These are phyloP conservation scores for Heterobasidion irregulare DNA, from an alignment of 1,284 basidiomycete species.

Conservation along the genomic window DNA sequence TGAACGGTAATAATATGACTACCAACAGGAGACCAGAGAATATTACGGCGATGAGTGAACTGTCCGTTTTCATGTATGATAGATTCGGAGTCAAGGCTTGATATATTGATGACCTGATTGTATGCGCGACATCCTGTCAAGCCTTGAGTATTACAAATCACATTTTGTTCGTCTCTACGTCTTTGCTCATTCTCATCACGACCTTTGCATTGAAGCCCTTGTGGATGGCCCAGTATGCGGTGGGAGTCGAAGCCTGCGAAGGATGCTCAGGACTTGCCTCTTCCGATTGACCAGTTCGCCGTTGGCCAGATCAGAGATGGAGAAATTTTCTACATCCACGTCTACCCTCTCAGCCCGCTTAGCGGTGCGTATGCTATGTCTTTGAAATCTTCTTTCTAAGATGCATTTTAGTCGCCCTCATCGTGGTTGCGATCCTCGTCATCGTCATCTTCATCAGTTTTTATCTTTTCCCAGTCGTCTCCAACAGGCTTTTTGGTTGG, in stretches of 20 bases:
- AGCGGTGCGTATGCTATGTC: conserved; percentile 1
- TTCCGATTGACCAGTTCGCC: conserved; percentile 6
- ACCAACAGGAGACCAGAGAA: too few species aligned
- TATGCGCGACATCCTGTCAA: too few species aligned
- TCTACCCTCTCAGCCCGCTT: conserved; percentile 6
- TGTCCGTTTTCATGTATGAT: too few species aligned
- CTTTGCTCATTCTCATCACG: too few species aligned
- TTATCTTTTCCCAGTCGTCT: conserved; percentile 8
- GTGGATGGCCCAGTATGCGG: neutral
- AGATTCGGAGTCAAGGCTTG: too few species aligned
- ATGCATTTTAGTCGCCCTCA: neutral
- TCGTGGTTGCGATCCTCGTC: conserved; percentile 3
- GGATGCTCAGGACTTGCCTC: conserved; percentile 2
- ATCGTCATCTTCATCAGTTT: conserved; percentile 6
- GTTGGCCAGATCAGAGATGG: conserved; percentile 6
- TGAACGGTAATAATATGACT: too few species aligned
- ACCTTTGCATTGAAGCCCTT: too few species aligned
- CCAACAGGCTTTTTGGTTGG: neutral
- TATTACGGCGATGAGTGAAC: too few species aligned
- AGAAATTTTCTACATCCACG: conserved; percentile 8
- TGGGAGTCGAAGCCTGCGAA: conserved; percentile 1
- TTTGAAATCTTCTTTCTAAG: neutral
- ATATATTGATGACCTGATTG: too few species aligned
- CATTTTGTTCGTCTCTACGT: too few species aligned
- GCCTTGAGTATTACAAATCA: too few species aligned